These are phyloP conservation scores for Daldinia loculata DNA, from an alignment of 495 filamentous ascomycete genomes.

Conservation along the genomic window DNA sequence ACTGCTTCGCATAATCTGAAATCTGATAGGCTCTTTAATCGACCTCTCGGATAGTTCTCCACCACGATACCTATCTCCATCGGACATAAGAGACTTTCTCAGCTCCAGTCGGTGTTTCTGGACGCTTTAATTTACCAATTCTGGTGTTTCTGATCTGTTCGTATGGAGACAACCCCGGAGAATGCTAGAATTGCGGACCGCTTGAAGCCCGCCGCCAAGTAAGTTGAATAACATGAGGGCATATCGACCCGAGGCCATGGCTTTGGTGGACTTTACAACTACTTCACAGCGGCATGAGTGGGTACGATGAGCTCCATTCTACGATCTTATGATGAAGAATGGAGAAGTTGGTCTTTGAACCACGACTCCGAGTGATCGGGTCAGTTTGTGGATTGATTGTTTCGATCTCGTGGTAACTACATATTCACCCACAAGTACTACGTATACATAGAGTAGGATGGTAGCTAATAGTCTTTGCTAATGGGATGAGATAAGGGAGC, in stretches of 20 bases:
- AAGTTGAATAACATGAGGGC: conserved; percentile 1
- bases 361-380: background rate
- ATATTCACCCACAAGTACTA: background rate
- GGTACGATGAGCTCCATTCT: conserved; percentile 11
- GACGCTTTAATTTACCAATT: background rate
- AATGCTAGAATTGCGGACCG: background rate
- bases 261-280: conserved; percentile 1
- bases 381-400: background rate
- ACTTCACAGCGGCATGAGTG: background rate
- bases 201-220: background rate
- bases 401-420: conserved; percentile 11
- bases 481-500: conserved; percentile 10
- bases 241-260: conserved; percentile 25
- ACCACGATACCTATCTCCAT: background rate
- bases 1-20: background rate
- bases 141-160: background rate
- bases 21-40: background rate
- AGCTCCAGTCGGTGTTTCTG: background rate
- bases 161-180: background rate
- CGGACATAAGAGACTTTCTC: background rate
- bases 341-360: conserved; percentile 10
- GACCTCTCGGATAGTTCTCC: background rate
- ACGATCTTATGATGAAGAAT: conserved; percentile 11
- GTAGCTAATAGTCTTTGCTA: conserved; percentile 3
- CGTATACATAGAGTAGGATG: too few relatives aligned